Base-by-base conservation (phyloP, 2,329 filamentous ascomycete species). In the Scedosporium minutisporum region DNA sequence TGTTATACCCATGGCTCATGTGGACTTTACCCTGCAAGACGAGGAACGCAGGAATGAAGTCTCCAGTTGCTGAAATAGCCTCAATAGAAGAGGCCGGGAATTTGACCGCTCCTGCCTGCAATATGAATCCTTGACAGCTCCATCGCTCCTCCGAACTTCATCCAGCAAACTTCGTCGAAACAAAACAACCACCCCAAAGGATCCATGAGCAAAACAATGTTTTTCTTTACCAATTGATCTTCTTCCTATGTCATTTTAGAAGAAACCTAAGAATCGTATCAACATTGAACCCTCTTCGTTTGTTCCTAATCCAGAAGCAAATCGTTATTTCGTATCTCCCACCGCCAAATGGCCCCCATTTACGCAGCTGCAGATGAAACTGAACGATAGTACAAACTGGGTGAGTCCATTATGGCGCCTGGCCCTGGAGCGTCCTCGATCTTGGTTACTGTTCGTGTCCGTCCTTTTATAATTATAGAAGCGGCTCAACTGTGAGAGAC, bases 401-500 rank as follows among this genome's bases (percentile, higher is more conserved):
- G 57, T n/a, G 23, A 42, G 23, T 27, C 27, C 61, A 63, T 21
- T 46, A 65, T 66, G 61, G 62, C 64, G 23, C 29, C 62, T 23
- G 77, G 80, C 64, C 74, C 78, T n/a, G 76, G 77, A 66, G 79
- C 79, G 41, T 84, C 82, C 55, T 86, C 83, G 51, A 86, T 86
- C 71, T 80, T 77, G 58, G 83, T 86, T 69, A 78, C 82, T 69
- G 80, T 89, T 66, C 85, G 87, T 71, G 87, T 89, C 68, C 84
- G 87, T 68, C 87, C 87, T 5, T 89, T 89, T 69, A 89, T 86
- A 10, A 97, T 97, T 68, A 83, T 92, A 77, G 95, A 99, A 81
- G 95, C 95, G 68, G 95, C 95, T 48, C 93, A 97, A 77, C 78
- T 99, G 80, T 88, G 79, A 63, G 81, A 38, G n/a, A 33, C 27